A percentile compares a stretch with the other conserved stretches of the same genome.
Conservation (phyloP, 1,139 yeast genomes). For the Saccharomyces hybrid region DNA sequence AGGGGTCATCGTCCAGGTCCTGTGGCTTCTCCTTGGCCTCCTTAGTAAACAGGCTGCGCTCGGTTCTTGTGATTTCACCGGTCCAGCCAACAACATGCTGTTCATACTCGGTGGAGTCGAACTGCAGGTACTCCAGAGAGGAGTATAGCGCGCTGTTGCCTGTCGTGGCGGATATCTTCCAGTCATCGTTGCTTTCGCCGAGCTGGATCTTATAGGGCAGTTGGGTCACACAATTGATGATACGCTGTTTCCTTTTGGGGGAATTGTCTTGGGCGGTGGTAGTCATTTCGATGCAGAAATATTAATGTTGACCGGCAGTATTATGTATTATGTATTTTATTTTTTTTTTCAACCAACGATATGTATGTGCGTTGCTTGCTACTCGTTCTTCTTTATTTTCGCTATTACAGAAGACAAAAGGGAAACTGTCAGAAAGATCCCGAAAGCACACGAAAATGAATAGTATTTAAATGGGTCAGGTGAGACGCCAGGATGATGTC, state of each 20-base stretch:
- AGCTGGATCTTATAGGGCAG: constrained; percentile 31
- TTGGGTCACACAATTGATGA: constrained; percentile 34
- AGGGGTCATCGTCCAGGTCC: constrained; percentile 45
- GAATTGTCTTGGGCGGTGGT: constrained; percentile 6
- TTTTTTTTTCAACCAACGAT: background rate
- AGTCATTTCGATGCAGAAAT: constrained; percentile 4
- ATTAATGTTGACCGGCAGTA: background rate
- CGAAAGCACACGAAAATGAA: background rate
- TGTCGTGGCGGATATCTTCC: constrained; percentile 58
- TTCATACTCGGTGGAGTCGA: constrained; percentile 69
- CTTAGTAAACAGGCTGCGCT: constrained; percentile 6
- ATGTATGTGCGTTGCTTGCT: background rate
- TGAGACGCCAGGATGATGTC: background rate
- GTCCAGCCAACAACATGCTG: constrained; percentile 92
- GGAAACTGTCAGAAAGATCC: background rate
- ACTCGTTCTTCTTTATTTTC: background rate
- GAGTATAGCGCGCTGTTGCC: constrained; percentile 85
- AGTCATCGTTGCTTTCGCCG: constrained; percentile 27
- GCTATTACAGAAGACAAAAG: background rate
- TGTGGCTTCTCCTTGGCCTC: constrained; percentile 15
- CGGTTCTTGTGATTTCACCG: constrained; percentile 53
- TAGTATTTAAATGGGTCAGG: background rate
- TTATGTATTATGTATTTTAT: background rate
- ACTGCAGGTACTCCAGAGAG: constrained; percentile 54
- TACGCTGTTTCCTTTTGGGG: constrained; percentile 22